Evolutionary conservation across 140 eudicot genomes (phyloP).

Genomic region (Bidens hawaiensis): DNA sequence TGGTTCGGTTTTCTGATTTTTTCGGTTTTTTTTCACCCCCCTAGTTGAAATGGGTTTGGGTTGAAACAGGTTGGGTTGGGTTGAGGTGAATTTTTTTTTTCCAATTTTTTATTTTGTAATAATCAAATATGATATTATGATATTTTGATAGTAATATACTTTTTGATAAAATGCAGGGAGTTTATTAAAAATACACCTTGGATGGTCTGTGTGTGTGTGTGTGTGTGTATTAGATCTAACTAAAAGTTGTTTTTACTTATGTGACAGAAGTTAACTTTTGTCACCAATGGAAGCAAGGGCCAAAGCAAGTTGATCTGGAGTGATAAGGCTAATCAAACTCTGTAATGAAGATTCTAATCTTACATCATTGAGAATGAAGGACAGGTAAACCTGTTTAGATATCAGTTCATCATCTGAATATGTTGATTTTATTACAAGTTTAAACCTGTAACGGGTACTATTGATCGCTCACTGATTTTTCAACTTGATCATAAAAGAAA

Average conservation of each 20-base stretch:
- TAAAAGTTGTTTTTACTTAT: not conserved
- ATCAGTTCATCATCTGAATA: not conserved
- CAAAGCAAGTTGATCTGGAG: slow-evolving; percentile 93
- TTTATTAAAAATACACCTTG: not conserved
- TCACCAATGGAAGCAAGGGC: slow-evolving; percentile 69
- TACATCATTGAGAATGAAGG: slow-evolving; percentile 12
- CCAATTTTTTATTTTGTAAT: not conserved
- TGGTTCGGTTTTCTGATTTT: too few species aligned
- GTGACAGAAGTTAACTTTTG: slow-evolving; percentile 74
- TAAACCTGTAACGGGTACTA: slow-evolving; percentile 12
- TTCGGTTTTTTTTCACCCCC: too few species aligned
- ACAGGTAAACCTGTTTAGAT: not conserved
- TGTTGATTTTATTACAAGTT: slow-evolving; percentile 3
- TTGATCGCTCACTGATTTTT: slow-evolving; percentile 12
- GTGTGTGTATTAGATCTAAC: not conserved
- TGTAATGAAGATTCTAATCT: slow-evolving; percentile 24
- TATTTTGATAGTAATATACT: not conserved
- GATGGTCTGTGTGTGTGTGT: not conserved
- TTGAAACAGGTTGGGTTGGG: not conserved
- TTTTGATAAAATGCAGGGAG: not conserved
- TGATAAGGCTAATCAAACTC: slow-evolving; percentile 34
- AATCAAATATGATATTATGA: not conserved
- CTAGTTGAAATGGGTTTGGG: not conserved
- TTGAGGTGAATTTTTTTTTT: not conserved
- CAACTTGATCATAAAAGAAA: slow-evolving; percentile 6